Conservation (phyloP, 2,329 filamentous ascomycete species). For the Ceratocystis huliohia region DNA sequence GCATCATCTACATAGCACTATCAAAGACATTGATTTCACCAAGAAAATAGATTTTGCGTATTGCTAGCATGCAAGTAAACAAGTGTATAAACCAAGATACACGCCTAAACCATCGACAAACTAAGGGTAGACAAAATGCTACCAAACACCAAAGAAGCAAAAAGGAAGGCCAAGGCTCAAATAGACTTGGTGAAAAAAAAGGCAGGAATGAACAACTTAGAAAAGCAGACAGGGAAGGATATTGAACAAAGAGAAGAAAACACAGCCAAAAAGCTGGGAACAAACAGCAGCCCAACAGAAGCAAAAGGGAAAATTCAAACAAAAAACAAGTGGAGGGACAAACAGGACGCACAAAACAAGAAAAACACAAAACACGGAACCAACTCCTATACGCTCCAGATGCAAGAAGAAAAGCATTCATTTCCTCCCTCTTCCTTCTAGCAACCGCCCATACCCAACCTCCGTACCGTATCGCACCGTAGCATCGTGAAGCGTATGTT, state of each 20-base stretch:
- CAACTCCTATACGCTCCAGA: conserved; percentile 10
- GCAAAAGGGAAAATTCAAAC: not conserved
- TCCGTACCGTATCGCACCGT: not conserved
- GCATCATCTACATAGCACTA: not conserved
- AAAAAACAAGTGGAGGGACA: not conserved
- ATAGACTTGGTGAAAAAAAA: not conserved
- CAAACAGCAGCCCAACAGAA: conserved; percentile 13
- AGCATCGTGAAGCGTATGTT: conserved; percentile 2
- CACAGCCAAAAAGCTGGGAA: conserved; percentile 20
- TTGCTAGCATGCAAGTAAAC: not conserved
- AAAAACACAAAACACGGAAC: conserved; percentile 20
- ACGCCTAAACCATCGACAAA: not conserved
- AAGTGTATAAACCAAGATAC: conserved; percentile 1
- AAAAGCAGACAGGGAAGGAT: conserved; percentile 21
- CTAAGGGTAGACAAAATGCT: not conserved
- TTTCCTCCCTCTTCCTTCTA: not conserved
- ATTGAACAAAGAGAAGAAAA: conserved; percentile 23
- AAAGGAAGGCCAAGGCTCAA: conserved; percentile 1
- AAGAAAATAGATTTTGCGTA: not conserved
- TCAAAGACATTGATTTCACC: not conserved
- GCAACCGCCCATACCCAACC: no score
- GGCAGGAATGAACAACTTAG: conserved; percentile 5
- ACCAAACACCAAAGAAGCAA: not conserved
- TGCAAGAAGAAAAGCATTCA: not conserved
- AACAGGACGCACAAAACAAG: not conserved